These are phyloP conservation scores for Helminthosporium solani DNA, from an alignment of 2,329 filamentous ascomycete genomes.

Conservation along the genomic window DNA sequence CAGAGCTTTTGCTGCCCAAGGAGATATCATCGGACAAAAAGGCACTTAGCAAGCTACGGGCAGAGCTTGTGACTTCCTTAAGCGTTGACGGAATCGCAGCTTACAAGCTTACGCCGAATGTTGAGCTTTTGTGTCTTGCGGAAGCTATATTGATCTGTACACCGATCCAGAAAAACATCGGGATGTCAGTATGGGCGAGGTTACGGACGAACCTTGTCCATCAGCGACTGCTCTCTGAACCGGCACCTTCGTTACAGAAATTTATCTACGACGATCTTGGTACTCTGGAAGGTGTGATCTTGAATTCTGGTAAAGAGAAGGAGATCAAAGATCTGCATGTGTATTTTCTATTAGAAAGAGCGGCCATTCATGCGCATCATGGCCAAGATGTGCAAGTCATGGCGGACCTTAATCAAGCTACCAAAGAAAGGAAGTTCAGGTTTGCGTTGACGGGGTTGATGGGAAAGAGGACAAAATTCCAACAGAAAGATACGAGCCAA, in stretches of 20 bases:
- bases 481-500: constrained; percentile 79
- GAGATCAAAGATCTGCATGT: constrained; percentile 44
- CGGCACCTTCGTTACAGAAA: constrained; percentile 60
- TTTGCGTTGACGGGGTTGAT: constrained; percentile 84
- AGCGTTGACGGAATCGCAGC: constrained; percentile 82
- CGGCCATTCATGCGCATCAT: constrained; percentile 80
- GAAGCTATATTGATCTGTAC: constrained; percentile 58
- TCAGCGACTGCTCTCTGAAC: constrained; percentile 66
- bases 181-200: constrained; percentile 59
- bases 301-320: constrained; percentile 20
- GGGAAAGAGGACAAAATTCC: constrained; percentile 80
- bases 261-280: constrained; percentile 61
- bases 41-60: constrained; percentile 44
- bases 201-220: constrained; percentile 74
- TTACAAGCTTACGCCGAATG: constrained; percentile 78
- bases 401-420: constrained; percentile 68
- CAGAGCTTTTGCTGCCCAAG: constrained; percentile 53
- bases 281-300: constrained; percentile 51
- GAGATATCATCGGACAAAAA: constrained; percentile 42
- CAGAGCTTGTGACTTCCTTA: constrained; percentile 66
- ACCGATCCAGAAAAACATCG: constrained; percentile 48
- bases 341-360: constrained; percentile 76
- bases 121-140: constrained; percentile 82
- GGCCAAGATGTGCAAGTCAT: constrained; percentile 76
- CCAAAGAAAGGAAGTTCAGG: constrained; percentile 66